phyloP scores from a whole-genome alignment of 164 flowering plant genomes.

The Tinospora cordifolia region DNA sequence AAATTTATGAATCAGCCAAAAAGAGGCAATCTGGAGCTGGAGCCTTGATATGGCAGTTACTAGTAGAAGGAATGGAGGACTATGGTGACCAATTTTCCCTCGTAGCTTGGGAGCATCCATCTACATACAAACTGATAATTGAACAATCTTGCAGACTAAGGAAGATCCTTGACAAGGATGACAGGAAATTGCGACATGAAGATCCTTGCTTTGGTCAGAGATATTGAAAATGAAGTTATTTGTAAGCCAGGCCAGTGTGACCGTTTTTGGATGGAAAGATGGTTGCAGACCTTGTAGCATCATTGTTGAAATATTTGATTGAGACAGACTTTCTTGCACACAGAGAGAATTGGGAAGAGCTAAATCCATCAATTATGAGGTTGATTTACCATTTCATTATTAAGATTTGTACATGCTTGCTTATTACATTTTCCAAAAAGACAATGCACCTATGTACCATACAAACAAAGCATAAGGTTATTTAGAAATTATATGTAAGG shows the following conservation, averaged over 20 bases:
- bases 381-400: background rate
- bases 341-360: background rate
- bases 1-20: conserved; percentile 44
- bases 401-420: background rate
- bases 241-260: background rate
- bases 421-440: background rate
- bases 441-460: background rate
- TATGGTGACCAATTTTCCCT: conserved; percentile 44
- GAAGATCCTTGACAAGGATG: conserved; percentile 8
- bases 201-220: conserved; percentile 17
- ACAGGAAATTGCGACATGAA: conserved; percentile 6
- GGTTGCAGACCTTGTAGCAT: background rate
- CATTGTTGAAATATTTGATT: background rate
- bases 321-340: background rate
- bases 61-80: conserved; percentile 39
- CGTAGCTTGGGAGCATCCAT: conserved; percentile 43
- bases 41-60: conserved; percentile 56
- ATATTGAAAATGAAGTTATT: conserved; percentile 5
- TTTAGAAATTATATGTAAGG: background rate
- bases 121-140: conserved; percentile 35
- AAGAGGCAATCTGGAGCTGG: conserved; percentile 50
- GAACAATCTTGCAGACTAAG: conserved; percentile 45
- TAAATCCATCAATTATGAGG: background rate
- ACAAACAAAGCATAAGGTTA: background rate
- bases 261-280: background rate